Evolutionary conservation across 352 stramenopile species (phyloP).

Genomic region (Ophiocytium majus): DNA sequence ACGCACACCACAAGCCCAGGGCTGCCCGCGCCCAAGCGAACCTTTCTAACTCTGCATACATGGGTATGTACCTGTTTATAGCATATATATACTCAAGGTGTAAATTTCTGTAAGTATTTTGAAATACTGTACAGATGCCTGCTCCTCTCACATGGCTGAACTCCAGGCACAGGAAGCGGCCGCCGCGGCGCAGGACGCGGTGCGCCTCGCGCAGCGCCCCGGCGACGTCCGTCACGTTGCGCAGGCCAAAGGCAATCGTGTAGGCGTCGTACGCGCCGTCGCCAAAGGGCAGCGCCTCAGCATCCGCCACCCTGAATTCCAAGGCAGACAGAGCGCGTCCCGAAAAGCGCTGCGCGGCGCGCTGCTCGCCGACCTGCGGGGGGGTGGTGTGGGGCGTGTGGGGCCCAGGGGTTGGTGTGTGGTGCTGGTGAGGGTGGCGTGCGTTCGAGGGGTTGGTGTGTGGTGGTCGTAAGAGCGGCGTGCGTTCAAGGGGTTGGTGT

Average conservation of each 20-base stretch:
- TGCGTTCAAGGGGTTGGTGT: too few relatives aligned
- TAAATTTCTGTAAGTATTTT: too few relatives aligned
- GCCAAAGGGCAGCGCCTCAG: conserved; percentile 88
- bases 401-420: background rate
- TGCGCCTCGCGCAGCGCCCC: conserved; percentile 84
- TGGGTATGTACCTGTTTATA: too few relatives aligned
- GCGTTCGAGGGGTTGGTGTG: too few relatives aligned
- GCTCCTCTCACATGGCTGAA: conserved; percentile 81
- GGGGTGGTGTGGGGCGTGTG: background rate
- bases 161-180: conserved; percentile 96
- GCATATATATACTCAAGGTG: too few relatives aligned
- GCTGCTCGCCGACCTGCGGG: conserved; percentile 42
- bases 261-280: conserved; percentile 95
- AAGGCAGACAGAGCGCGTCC: conserved; percentile 23
- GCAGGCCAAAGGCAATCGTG: conserved; percentile 98
- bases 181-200: conserved; percentile 89
- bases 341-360: conserved; percentile 35
- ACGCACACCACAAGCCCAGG: too few relatives aligned
- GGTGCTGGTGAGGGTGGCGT: too few relatives aligned
- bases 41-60: too few relatives aligned
- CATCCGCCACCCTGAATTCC: conserved; percentile 72
- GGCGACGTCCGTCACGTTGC: conserved; percentile 94
- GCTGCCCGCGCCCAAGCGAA: too few relatives aligned
- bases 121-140: too few relatives aligned
- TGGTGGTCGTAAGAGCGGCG: too few relatives aligned